Evolutionary conservation across 768 basidiomycete genomes (phyloP).

Genomic region (Agaricus subrufescens): DNA sequence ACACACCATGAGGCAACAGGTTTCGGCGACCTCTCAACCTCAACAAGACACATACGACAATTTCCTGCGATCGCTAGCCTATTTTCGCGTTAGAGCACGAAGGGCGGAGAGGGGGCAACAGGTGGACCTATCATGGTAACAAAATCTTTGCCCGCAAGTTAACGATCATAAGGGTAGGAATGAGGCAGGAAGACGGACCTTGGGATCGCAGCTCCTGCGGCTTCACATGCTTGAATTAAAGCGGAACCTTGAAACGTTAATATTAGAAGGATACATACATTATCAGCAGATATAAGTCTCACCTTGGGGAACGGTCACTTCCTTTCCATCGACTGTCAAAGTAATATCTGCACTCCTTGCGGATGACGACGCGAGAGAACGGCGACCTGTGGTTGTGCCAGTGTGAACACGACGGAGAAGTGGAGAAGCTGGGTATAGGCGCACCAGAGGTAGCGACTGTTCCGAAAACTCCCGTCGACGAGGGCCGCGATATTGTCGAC

Average conservation of each 20-base stretch:
- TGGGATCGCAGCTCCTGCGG: constrained; percentile 77
- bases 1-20: constrained; percentile 87
- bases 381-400: constrained; percentile 37
- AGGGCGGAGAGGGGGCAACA: background rate
- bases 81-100: constrained; percentile 5
- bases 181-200: constrained; percentile 39
- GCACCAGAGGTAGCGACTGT: constrained; percentile 39
- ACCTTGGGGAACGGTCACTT: constrained; percentile 97
- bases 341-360: constrained; percentile 76
- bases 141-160: constrained; percentile 48
- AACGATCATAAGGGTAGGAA: constrained; percentile 8
- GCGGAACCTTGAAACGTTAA: constrained; percentile 62
- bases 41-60: constrained; percentile 99
- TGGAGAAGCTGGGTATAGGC: background rate
- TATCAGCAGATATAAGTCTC: constrained; percentile 21
- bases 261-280: background rate
- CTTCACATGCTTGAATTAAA: constrained; percentile 95
- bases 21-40: constrained; percentile 93
- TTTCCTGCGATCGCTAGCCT: constrained; percentile 97
- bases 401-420: constrained; percentile 1
- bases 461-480: constrained; percentile 67
- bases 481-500: constrained; percentile 51
- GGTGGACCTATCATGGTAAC: constrained; percentile 77
- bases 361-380: constrained; percentile 63
- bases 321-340: constrained; percentile 93